These are phyloP conservation scores for Canna indica DNA, from an alignment of 176 grass and related monocot species.

Conservation along the genomic window DNA sequence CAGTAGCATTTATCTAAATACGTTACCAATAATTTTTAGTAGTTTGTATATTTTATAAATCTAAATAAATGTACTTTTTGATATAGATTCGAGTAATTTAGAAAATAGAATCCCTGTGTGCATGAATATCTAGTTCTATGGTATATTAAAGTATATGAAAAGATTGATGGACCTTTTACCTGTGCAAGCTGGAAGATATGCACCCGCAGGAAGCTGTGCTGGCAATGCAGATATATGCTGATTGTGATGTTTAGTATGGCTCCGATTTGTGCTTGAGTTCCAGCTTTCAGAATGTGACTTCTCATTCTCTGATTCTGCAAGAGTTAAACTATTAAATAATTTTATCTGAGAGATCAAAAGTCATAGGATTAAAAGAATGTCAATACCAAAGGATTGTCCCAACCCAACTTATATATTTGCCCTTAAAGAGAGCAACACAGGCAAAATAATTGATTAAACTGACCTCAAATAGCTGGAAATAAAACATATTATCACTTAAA, in stretches of 20 bases:
- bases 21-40: no score
- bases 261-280: slow-evolving; percentile 27
- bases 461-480: neutral
- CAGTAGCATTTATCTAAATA: no score
- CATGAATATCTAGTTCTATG: no score
- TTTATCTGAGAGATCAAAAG: neutral
- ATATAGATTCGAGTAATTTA: no score
- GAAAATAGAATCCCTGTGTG: no score
- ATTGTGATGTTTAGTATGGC: slow-evolving; percentile 23
- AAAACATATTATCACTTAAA: neutral
- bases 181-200: slow-evolving; percentile 85
- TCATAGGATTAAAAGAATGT: neutral
- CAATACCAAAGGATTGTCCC: no score
- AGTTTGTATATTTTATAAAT: no score
- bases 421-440: neutral
- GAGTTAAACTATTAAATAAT: neutral
- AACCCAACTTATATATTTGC: no score
- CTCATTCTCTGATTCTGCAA: slow-evolving; percentile 46
- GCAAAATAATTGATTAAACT: neutral
- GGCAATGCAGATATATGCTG: slow-evolving; percentile 38
- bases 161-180: slow-evolving; percentile 32
- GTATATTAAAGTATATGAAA: neutral
- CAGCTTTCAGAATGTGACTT: slow-evolving; percentile 33
- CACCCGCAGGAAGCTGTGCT: slow-evolving; percentile 63
- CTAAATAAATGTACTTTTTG: no score